Percentiles rank a stretch among this genome's conserved stretches.
Conservation (phyloP, 352 stramenopile species). For the Thraustochytrium sp. region DNA sequence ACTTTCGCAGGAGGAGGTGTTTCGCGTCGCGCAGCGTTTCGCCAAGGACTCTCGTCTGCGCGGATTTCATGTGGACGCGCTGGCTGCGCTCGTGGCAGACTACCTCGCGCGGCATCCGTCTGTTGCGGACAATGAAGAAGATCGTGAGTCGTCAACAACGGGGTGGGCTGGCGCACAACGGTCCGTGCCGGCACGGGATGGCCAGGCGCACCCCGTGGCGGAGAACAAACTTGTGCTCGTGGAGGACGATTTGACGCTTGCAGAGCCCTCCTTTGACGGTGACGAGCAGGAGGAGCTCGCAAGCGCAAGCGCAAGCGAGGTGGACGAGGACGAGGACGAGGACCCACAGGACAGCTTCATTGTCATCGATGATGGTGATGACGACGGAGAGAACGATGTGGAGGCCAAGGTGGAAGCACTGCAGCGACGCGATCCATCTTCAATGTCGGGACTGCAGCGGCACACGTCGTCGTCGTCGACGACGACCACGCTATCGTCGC, state of each 20-base stretch:
- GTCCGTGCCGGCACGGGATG: too few species aligned
- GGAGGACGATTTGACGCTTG: too few species aligned
- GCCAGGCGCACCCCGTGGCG: too few species aligned
- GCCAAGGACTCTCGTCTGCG: background rate
- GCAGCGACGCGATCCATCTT: background rate
- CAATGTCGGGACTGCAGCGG: background rate
- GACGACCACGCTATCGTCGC: background rate
- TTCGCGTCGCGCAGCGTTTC: background rate
- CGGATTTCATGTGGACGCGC: background rate
- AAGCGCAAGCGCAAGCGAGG: background rate
- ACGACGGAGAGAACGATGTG: background rate
- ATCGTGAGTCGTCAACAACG: too few species aligned
- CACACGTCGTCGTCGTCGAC: background rate
- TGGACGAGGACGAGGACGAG: background rate
- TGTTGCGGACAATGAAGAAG: background rate
- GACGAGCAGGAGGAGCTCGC: background rate
- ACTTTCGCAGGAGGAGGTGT: background rate
- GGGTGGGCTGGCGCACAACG: too few species aligned
- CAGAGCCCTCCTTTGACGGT: background rate
- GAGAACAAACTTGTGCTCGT: too few species aligned
- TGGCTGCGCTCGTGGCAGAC: background rate
- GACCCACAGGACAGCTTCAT: background rate
- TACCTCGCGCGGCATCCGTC: background rate
- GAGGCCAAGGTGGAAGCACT: background rate
- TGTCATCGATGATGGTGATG: background rate